Base-by-base conservation (phyloP, 2,329 filamentous ascomycete genomes). In the Ophiostoma sp. region DNA sequence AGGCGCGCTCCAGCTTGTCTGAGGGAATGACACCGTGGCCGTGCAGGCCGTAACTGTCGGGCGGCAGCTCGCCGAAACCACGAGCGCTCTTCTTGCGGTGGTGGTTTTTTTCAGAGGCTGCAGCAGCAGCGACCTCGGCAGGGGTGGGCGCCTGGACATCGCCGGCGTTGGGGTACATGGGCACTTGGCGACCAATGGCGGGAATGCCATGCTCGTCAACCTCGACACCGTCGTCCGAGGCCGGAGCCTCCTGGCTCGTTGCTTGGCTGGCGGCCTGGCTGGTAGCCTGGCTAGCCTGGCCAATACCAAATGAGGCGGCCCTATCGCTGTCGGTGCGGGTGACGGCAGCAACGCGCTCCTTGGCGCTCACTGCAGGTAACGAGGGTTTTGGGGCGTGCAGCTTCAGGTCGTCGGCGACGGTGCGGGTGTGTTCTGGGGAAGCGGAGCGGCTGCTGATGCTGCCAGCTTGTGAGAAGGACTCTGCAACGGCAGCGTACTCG, bases 141-240 rank as follows among this genome's bases (percentile, higher is more conserved):
- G 93, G 93, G 2, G 93, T 95, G 2, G 95, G 95, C 14, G 95
- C 95, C 80, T 99, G 95, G 9, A 98, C 95, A 76, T 98, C 94
- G 71, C 95, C 95, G 60, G 95, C 91, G 76, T 95, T 87, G 67
- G 89, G 90, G 76, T 95, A 90, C 91, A 99, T 95, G 65, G 95
- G 95, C 52, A 99, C 94, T 75, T 93, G 90, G 75, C 91, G 87
- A 64, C 94, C 94, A 73, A 97, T 95, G 76, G 96, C 91, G 2
- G 93, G 93, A 74, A 97, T 97, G 36, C 93, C 94, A 68, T 93
- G 88, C 72, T 95, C 91, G 65, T 95, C 90, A 63, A 94, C 90
- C 18, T 89, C 89, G 27, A 27, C 27, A 71, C 88, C 79, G 55
- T 78, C 78, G 63, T 83, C 81, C 68, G 82, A 81, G 11, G 58